Base-by-base conservation (phyloP, 179 eudicot genomes). In the Kewa caespitosa region DNA sequence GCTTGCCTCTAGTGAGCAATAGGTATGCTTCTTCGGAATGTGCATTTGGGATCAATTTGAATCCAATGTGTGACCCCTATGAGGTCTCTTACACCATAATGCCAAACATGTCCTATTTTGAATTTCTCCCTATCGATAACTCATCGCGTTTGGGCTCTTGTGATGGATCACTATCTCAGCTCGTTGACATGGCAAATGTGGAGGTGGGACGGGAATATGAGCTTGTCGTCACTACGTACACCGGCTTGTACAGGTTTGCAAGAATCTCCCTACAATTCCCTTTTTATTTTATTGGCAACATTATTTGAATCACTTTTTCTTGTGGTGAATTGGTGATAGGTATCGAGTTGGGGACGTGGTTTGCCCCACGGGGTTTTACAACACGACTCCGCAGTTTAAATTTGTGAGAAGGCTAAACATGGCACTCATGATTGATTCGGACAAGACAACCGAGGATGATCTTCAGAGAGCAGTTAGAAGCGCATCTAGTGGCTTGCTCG, bases 71-170 rank as follows among this genome's bases (percentile, higher is more conserved):
- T 23, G 84, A 83, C 23, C 97, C 97, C 8, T 39, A 87, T 0
- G 86, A 90, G 32, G 90, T 89, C 8, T 87, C 89, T 0, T 90
- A 90, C 81, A 90, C 95, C 69, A 90, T 90, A 72, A 88, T 91
- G 94, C 97, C 97, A 28, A 90, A 90, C 85, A 91, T 91, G 97
- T 94, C 89, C 39, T 91, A 90, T 72, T 91, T 91, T 66, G 94
- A 90, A 87, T 90, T 91, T 76, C 79, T 90, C n/a, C 90, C 90
- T 2, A 82, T 85, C 33, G 92, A 84, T n/a, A n/a, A n/a, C 67
- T 79, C 81, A 60, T 72, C 67, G 27, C 81, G 4, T 28, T 48
- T 32, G 81, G 78, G 77, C 54, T 48, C 86, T 32, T 70, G 77
- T 1, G 79, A 76, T 62, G n/a, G n/a, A n/a, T 28, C 81, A 8